phyloP scores from a whole-genome alignment of 805 yeast species.

The Starmerella lactis-condensi region DNA sequence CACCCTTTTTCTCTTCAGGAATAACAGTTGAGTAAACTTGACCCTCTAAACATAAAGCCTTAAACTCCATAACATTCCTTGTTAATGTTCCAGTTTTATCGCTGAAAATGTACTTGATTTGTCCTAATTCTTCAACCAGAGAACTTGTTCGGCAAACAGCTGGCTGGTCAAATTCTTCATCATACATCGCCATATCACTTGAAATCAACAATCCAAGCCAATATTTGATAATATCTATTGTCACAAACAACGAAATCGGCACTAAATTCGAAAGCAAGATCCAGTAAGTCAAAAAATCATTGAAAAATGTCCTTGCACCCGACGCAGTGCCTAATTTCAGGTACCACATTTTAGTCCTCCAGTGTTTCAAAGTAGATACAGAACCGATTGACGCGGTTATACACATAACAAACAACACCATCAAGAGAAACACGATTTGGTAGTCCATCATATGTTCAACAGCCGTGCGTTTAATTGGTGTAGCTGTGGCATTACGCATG shows the following conservation, averaged over 20 bases:
- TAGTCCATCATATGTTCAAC: constrained; percentile 87
- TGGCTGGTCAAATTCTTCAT: constrained; percentile 76
- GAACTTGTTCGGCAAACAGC: constrained; percentile 90
- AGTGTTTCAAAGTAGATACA: constrained; percentile 47
- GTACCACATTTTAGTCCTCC: constrained; percentile 39
- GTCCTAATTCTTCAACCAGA: constrained; percentile 91
- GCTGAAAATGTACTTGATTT: constrained; percentile 85
- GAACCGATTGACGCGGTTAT: constrained; percentile 76
- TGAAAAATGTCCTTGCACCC: constrained; percentile 55
- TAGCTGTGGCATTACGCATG: constrained; percentile 96
- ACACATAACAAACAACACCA: constrained; percentile 54
- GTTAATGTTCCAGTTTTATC: constrained; percentile 97
- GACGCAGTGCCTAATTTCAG: constrained; percentile 50
- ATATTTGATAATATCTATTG: constrained; percentile 87
- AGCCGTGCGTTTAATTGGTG: constrained; percentile 93
- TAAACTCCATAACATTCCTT: constrained; percentile 90
- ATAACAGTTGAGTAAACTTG: constrained; percentile 69
- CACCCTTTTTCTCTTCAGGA: constrained; percentile 79
- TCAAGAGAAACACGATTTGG: constrained; percentile 77
- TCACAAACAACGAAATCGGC: constrained; percentile 92
- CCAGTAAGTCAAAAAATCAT: constrained; percentile 85
- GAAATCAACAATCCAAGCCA: constrained; percentile 89
- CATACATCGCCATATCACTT: constrained; percentile 84
- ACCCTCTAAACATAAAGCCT: constrained; percentile 84
- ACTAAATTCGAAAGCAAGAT: constrained; percentile 87